Evolutionary conservation across 2,329 filamentous ascomycete genomes (phyloP), one percentile per base, ranked within the genome.

Genomic region (Madurella fahalii): DNA sequence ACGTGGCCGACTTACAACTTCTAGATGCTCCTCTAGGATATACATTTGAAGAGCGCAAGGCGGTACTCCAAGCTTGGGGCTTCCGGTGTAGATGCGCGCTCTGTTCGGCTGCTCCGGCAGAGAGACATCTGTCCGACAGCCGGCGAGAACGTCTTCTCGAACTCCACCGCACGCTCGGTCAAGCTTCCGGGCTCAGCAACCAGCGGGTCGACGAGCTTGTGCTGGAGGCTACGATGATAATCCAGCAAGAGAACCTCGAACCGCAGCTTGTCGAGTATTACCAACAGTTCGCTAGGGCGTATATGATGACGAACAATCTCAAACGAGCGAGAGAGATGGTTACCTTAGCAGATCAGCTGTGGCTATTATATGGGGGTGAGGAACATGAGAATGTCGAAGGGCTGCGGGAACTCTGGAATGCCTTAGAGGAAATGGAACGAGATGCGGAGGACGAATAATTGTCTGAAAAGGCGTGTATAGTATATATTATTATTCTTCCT

Each of bases 251-350:
- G 51, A 56, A 63, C 40, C 59, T 67, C 9, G 52, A 58, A 31
- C 61, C 63, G 11, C 65, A 67, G 57, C 54, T 66, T 39, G 63
- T 64, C 42, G 61, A 63, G 53, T 67, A 64, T 54, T 61, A 65
- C 40, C 53, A 58, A 46, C 53, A 61, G 4, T 58, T 65, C 20
- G 63, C 65, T 5, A 56, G 57, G 5, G 64, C 64, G 9, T 66
- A 64, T 48, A 50, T 66, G 32, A 52, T 49, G 32, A 43, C 57
- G 9, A 52, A 47, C 8, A 55, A 64, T 7, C 15, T 55, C 9
- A 40, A 37, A 25, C 40, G 47, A 5, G 63, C 59, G n/a, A 55
- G 54, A 16, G 42, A 45, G 32, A 62, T 55, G 18, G 52, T 58
- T 12, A 15, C 52, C 9, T 17, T 31, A 41, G 53, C 62, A 0